phyloP scores from a whole-genome alignment of 2,329 filamentous ascomycete genomes.

The Alternaria dauci region DNA sequence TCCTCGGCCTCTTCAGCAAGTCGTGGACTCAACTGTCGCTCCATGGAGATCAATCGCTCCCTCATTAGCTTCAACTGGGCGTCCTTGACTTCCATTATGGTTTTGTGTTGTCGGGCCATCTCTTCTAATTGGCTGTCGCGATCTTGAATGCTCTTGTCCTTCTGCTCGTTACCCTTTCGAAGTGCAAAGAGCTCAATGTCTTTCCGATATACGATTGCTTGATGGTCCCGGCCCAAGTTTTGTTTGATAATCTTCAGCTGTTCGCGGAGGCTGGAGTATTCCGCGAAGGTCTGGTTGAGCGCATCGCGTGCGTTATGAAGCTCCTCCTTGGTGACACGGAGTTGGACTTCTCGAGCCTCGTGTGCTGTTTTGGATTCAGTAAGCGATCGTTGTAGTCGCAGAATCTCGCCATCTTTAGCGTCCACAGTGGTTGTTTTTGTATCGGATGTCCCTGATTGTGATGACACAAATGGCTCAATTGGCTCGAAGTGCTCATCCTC shows the following conservation, averaged over 20 bases:
- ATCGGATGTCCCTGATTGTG: slow-evolving; percentile 15
- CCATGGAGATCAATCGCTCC: slow-evolving; percentile 39
- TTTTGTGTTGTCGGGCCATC: slow-evolving; percentile 36
- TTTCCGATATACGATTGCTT: slow-evolving; percentile 46
- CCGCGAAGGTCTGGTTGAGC: slow-evolving; percentile 41
- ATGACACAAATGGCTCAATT: slow-evolving; percentile 2
- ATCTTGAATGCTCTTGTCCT: slow-evolving; percentile 44
- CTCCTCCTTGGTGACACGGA: slow-evolving; percentile 34
- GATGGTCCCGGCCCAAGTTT: slow-evolving; percentile 42
- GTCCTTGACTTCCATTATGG: slow-evolving; percentile 42
- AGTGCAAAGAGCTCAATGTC: slow-evolving; percentile 50
- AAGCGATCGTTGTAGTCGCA: slow-evolving; percentile 38
- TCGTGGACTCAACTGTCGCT: slow-evolving; percentile 30
- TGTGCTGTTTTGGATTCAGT: slow-evolving; percentile 38
- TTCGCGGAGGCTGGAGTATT: slow-evolving; percentile 40
- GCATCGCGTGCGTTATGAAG: slow-evolving; percentile 41
- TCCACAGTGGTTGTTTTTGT: slow-evolving; percentile 18
- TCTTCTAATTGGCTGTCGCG: slow-evolving; percentile 40
- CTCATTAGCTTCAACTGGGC: slow-evolving; percentile 41
- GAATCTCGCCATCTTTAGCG: slow-evolving; percentile 39
- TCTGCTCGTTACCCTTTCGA: slow-evolving; percentile 47
- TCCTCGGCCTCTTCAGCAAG: slow-evolving; percentile 23
- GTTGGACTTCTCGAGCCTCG: slow-evolving; percentile 38
- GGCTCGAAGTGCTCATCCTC: slow-evolving; percentile 13
- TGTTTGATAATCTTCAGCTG: slow-evolving; percentile 45